Evolutionary conservation across 768 basidiomycete genomes (phyloP).

Genomic region (Porpolomopsis calyptriformis): DNA sequence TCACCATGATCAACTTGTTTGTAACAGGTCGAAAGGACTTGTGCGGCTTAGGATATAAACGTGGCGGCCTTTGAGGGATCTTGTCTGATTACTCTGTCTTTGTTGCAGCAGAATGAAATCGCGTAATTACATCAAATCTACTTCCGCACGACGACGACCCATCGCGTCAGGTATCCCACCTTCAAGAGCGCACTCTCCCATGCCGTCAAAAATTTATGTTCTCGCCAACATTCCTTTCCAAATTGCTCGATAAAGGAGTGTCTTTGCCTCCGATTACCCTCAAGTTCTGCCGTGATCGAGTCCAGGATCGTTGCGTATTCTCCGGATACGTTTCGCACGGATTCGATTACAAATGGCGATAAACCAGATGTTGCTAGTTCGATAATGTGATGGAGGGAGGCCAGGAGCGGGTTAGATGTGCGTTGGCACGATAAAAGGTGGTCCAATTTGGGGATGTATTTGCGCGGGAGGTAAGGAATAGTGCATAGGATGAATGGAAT

Average conservation of each 20-base stretch:
- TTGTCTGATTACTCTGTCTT: no score
- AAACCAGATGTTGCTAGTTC: slow-evolving; percentile 22
- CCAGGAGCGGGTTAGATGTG: slow-evolving; percentile 29
- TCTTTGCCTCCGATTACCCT: slow-evolving; percentile 19
- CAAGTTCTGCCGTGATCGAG: slow-evolving; percentile 17
- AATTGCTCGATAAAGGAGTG: slow-evolving; percentile 20
- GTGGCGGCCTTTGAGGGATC: no score
- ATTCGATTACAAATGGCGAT: slow-evolving; percentile 21
- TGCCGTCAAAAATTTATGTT: slow-evolving; percentile 33
- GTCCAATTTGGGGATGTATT: slow-evolving; percentile 9
- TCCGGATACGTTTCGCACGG: slow-evolving; percentile 30
- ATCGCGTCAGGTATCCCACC: slow-evolving; percentile 34
- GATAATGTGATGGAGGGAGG: slow-evolving; percentile 28
- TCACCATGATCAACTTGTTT: background rate
- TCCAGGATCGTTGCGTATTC: slow-evolving; percentile 21
- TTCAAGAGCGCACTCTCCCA: slow-evolving; percentile 45
- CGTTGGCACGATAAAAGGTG: background rate
- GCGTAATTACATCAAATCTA: slow-evolving; percentile 6
- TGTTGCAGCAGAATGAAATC: no score
- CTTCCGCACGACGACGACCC: slow-evolving; percentile 30
- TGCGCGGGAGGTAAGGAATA: slow-evolving; percentile 32
- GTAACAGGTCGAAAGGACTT: background rate
- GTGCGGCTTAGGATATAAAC: background rate
- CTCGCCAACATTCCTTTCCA: slow-evolving; percentile 32
- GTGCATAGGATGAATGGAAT: slow-evolving; percentile 30